phyloP scores from a whole-genome alignment of 176 grass and related monocot genomes.

The Thinopyrum elongatum region DNA sequence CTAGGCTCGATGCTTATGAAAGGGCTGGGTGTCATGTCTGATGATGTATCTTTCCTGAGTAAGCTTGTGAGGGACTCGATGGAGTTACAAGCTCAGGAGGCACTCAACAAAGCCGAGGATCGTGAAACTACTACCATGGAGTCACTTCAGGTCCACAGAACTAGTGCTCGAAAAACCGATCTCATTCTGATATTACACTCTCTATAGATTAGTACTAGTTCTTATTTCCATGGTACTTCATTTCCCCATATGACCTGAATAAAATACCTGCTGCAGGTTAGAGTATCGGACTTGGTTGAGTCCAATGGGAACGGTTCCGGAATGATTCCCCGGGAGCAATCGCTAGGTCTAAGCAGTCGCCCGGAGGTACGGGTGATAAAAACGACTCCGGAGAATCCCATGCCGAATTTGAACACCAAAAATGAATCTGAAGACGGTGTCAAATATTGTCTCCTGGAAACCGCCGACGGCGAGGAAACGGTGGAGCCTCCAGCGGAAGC shows the following conservation, averaged over 20 bases:
- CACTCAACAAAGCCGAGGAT: conserved; percentile 39
- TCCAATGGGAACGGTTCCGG: conserved; percentile 37
- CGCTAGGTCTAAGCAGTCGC: conserved; percentile 53
- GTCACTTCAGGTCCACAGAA: conserved; percentile 70
- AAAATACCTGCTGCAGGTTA: conserved; percentile 55
- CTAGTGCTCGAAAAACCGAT: not conserved
- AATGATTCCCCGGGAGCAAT: conserved; percentile 55
- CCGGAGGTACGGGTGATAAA: conserved; percentile 42
- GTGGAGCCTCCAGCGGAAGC: conserved; percentile 19
- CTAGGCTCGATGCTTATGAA: conserved; percentile 88
- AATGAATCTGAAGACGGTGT: conserved; percentile 68
- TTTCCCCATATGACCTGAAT: conserved; percentile 20
- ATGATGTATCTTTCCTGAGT: conserved; percentile 95
- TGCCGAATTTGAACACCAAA: conserved; percentile 10
- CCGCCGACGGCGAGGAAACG: conserved; percentile 28
- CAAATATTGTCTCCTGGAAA: conserved; percentile 66
- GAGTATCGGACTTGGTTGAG: conserved; percentile 72
- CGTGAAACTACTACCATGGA: conserved; percentile 61
- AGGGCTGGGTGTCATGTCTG: conserved; percentile 93
- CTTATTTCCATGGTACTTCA: not conserved
- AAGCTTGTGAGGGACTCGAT: conserved; percentile 91
- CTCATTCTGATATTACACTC: not conserved
- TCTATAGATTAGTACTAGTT: not conserved
- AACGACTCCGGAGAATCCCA: conserved; percentile 3
- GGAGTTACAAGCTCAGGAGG: conserved; percentile 86